Base-by-base conservation (phyloP, 208 protist genomes). In the Trypanosoma congolense region DNA sequence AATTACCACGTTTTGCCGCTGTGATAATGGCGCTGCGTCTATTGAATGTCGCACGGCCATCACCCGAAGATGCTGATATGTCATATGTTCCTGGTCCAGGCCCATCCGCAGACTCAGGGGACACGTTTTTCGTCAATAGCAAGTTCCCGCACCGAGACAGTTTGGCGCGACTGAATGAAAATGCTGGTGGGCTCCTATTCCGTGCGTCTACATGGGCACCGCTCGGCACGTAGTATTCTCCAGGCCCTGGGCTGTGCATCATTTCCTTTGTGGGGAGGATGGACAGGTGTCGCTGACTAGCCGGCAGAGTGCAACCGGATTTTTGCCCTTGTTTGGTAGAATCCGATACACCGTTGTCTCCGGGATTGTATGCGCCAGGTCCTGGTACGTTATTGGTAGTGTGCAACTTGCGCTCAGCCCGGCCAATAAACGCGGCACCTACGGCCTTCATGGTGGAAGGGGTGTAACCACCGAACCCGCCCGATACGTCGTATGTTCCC, bases 61-160 rank as follows among this genome's bases (percentile, higher is more conserved):
- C 33, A 12, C 33, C 12, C 12, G 33, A 12, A 6, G 12, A 6
- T 16, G 33, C 4, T 25, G n/a, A 4, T 29, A 50, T 24, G 10
- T 84, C 77, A 64, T 84, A 88, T 21, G 67, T 54, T 14, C 76
- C 80, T n/a, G 80, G 80, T 3, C 80, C 80, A 4, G 77, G 77
- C 22, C 47, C 33, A 0, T 50, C 12, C 33, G 33, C 33, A 16
- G 33, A 12, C 12, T 38, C 33, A 38, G 33, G 12, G 12, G 33
- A 12, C 12, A 46, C 2, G 18, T n/a, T 8, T 12, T 18, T 4
- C 3, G 21, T 12, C 2, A 30, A 9, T 10, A 30, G 25, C 45
- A 29, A 8, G 10, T 46, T 31, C 8, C 47, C 19, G n/a, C 48
- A 36, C 40, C 59, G 22, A 48, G 40, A 47, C 36, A 55, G 16